These are phyloP conservation scores for Mycosphaerelloides madeirae DNA, from an alignment of 2,329 filamentous ascomycete genomes.

Conservation along the genomic window DNA sequence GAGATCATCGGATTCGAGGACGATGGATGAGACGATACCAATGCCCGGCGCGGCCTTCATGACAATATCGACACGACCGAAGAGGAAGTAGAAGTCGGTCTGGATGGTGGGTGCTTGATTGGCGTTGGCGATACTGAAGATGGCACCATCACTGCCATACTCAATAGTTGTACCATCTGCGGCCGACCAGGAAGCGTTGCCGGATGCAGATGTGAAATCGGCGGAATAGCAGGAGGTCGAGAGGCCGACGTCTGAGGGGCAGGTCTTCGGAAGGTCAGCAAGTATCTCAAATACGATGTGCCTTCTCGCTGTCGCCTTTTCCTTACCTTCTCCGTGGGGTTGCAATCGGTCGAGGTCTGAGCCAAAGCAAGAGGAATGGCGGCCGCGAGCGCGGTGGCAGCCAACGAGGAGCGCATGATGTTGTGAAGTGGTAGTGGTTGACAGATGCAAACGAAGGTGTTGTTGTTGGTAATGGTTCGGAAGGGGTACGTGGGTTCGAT, in stretches of 20 bases:
- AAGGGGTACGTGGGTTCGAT: too few species aligned
- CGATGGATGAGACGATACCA: slow-evolving; percentile 75
- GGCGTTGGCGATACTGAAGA: slow-evolving; percentile 65
- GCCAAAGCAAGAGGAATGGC: slow-evolving; percentile 52
- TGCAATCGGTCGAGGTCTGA: slow-evolving; percentile 49
- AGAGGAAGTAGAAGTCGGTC: slow-evolving; percentile 75
- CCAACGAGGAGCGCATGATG: slow-evolving; percentile 30
- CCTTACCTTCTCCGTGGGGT: slow-evolving; percentile 28
- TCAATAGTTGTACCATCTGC: slow-evolving; percentile 61
- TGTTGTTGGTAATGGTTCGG: too few species aligned
- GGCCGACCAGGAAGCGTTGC: slow-evolving; percentile 55
- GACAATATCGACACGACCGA: slow-evolving; percentile 69
- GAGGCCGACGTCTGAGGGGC: slow-evolving; percentile 67
- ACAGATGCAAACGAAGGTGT: too few species aligned
- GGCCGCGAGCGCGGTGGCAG: slow-evolving; percentile 33
- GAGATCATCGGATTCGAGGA: slow-evolving; percentile 74
- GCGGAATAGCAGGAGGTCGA: slow-evolving; percentile 51
- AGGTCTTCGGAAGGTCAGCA: too few species aligned
- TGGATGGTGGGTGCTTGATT: slow-evolving; percentile 64
- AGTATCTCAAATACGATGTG: too few species aligned
- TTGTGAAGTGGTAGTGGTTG: too few species aligned
- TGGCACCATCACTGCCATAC: slow-evolving; percentile 59
- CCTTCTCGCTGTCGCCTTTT: too few species aligned
- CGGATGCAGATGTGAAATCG: slow-evolving; percentile 50
- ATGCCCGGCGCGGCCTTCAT: slow-evolving; percentile 69